Percentiles rank a stretch among this genome's conserved stretches.
Conservation (phyloP, 2,329 filamentous ascomycete genomes). For the Fusarium sp. region DNA sequence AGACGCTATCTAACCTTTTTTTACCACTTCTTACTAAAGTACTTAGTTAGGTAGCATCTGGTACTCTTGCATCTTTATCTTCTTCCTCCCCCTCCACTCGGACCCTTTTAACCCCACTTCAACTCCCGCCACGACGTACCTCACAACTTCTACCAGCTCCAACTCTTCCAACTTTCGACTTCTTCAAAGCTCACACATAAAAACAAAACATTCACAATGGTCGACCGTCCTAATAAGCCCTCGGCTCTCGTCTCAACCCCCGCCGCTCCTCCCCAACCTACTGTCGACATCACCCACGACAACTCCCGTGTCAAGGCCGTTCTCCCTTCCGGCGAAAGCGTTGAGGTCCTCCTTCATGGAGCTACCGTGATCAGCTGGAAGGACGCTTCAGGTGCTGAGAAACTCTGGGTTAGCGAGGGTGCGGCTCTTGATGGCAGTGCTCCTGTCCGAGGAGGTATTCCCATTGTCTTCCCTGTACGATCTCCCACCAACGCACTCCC, state of each 20-base stretch:
- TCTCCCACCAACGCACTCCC: background rate
- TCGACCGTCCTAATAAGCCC: constrained; percentile 89
- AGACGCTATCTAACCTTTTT: constrained; percentile 5
- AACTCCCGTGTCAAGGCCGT: constrained; percentile 80
- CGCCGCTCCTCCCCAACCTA: constrained; percentile 77
- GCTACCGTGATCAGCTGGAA: constrained; percentile 97
- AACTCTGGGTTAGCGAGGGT: constrained; percentile 85
- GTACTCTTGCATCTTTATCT: constrained; percentile 9
- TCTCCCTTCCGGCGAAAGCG: constrained; percentile 86
- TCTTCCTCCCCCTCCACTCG: constrained; percentile 26
- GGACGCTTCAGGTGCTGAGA: constrained; percentile 80
- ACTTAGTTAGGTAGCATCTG: background rate
- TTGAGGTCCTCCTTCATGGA: constrained; percentile 88
- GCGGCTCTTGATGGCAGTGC: constrained; percentile 88
- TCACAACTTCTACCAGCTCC: constrained; percentile 17
- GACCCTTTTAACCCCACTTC: constrained; percentile 39
- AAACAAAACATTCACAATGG: constrained; percentile 60
- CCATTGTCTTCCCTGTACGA: constrained; percentile 90
- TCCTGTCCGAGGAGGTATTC: constrained; percentile 90
- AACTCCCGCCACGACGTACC: constrained; percentile 23
- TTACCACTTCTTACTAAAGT: background rate
- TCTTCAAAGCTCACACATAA: background rate
- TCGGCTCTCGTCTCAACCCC: constrained; percentile 80
- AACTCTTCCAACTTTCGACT: constrained; percentile 14
- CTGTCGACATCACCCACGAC: constrained; percentile 78